Base-by-base conservation (phyloP, 2,329 filamentous ascomycete species). In the Bipolaris victoriae region DNA sequence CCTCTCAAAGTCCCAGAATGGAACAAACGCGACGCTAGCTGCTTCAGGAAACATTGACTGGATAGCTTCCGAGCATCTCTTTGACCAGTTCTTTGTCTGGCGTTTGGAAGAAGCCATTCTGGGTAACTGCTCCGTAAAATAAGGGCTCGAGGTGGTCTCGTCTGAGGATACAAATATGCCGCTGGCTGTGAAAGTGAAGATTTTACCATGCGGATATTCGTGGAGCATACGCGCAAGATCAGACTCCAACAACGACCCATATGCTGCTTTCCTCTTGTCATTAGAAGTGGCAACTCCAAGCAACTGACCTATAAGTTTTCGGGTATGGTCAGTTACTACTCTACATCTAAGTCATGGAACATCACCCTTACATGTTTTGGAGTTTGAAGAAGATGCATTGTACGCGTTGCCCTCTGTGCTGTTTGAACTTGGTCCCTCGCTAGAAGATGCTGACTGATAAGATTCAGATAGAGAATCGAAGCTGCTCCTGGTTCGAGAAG, bases 31-130 rank as follows among this genome's bases (percentile, higher is more conserved):
- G 5, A 78, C 65, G 54, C 74, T 74, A 16, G 71, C 66, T 9
- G 74, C 76, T 10, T 59, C 62, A 1, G 68, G 72, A 37, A 85
- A 83, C 5, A 86, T 73, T 31, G 82, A 83, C 11, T 77, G 81
- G 2, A 87, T 74, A 35, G 86, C 84, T 5, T 52, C 57, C 13
- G 64, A 61, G 40, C 61, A 57, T 79, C 77, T 24, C 80, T 73
- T 1, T 15, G 52, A 16, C 7, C 54, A 40, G 0, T 41, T 55
- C 5, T 35, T 55, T 9, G 35, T 47, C 43, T 57, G 58, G 33
- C 49, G 52, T 7, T 54, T 63, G 2, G 41, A 31, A 44, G n/a
- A 24, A n/a, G 36, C 15, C 1, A 31, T 5, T 11, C 51, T 31
- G 11, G 36, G 2, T 3, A 41, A 16, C 18, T 54, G 37, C 31